Percentiles rank a stretch among this genome's conserved stretches.
These are phyloP conservation scores for Saururus chinensis DNA, from an alignment of 164 flowering plant genomes.

Conservation along the genomic window DNA sequence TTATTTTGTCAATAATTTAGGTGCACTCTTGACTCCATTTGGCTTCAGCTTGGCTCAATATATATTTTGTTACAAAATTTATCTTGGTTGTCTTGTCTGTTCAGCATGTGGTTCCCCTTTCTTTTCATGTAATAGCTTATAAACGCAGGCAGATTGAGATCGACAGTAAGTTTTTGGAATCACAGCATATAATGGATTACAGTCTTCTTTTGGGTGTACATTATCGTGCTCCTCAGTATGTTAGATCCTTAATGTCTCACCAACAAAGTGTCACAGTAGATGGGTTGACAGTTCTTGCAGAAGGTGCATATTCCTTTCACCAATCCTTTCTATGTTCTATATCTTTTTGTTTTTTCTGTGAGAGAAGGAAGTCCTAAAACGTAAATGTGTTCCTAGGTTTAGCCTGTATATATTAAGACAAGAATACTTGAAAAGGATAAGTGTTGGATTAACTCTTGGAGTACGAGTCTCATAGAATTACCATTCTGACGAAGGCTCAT, in stretches of 20 bases:
- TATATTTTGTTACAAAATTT: too few relatives aligned
- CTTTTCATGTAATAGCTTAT: slow-evolving; percentile 1
- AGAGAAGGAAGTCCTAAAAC: too few relatives aligned
- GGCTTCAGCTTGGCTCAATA: too few relatives aligned
- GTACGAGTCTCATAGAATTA: too few relatives aligned
- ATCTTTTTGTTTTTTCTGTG: too few relatives aligned
- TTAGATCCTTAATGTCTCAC: slow-evolving; percentile 36
- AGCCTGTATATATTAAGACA: too few relatives aligned
- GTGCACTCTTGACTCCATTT: too few relatives aligned
- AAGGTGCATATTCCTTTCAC: slow-evolving; percentile 34
- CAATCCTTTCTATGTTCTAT: not conserved
- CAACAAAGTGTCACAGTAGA: slow-evolving; percentile 32
- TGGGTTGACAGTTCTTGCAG: slow-evolving; percentile 66
- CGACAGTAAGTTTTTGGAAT: slow-evolving; percentile 81
- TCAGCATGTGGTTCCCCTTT: not conserved
- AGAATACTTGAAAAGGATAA: too few relatives aligned
- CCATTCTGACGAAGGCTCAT: too few relatives aligned
- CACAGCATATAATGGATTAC: slow-evolving; percentile 90
- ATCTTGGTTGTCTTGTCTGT: not conserved
- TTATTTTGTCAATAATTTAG: too few relatives aligned
- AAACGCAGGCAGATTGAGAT: slow-evolving; percentile 81
- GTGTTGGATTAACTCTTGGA: too few relatives aligned
- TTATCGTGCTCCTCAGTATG: slow-evolving; percentile 88
- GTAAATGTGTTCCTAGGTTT: too few relatives aligned
- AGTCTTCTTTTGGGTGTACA: slow-evolving; percentile 96